Base-by-base conservation (phyloP, 768 basidiomycete genomes). In the Rhizopogon roseolus region DNA sequence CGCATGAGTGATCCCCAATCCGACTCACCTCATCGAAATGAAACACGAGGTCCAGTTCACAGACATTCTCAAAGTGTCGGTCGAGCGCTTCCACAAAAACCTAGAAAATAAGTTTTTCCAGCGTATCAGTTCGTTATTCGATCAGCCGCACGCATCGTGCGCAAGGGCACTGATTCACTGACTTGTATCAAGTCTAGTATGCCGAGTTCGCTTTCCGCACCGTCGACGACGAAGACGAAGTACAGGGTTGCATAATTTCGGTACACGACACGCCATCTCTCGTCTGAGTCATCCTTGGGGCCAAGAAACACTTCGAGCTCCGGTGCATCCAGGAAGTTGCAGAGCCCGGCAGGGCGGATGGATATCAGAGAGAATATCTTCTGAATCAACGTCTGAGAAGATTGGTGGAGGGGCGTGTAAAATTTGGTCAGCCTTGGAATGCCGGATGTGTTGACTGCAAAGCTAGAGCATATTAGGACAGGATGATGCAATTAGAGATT, bases 31-130 rank as follows among this genome's bases (percentile, higher is more conserved):
- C 94, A 68, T 98, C 97, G 64, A 98, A 99, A 68, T 98, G 95
- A 69, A 98, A 99, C 49, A 99, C 95, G 11, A 99, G 79, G 69
- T 99, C 97, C 42, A 99, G 76, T 69, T 99, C 97, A 71, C 97
- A 98, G 0, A 99, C 97, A 64, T 98, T 98, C 75, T 97, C 93
- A 66, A 98, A 99, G 14, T 93, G 86, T 37, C 93, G 79, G 70
- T 99, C 97, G 36, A 99, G 78, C 3, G 92, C 88, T 74, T 99
- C 97, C 54, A 99, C 97, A 64, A 99, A 93, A 16, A 99, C 97
- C 95, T 55, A 49, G 48, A 17, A 57, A n/a, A n/a, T n/a, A n/a
- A n/a, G n/a, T n/a, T n/a, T n/a, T n/a, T n/a, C n/a, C n/a, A n/a
- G n/a, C n/a, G n/a, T n/a, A n/a, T n/a, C 19, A 19, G 34, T 44